Evolutionary conservation across 1,139 yeast species (phyloP), one percentile per base, ranked within the genome.

Genomic region (Suhomyces guaymorum): DNA sequence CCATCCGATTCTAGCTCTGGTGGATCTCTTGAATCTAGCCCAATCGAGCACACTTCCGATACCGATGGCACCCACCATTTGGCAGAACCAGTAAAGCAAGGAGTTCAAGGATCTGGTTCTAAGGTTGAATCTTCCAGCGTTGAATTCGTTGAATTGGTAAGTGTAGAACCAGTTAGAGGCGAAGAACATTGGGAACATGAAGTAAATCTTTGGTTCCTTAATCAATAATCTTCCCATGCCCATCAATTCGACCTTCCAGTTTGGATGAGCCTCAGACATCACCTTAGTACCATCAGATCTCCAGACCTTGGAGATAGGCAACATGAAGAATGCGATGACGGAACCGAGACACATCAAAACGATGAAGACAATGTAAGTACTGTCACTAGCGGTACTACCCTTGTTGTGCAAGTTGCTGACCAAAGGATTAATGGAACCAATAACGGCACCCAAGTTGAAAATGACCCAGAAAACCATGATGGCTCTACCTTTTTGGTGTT

Each of bases 81-180:
- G 83, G 40, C 77, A 61, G 35, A 73, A 54, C 83, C 83, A 79
- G 59, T 78, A 79, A 38, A 78, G 69, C 37, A 78, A 63, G 15
- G 78, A 73, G 60, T 78, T 78, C 49, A 78, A 66, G 3, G 84
- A 73, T 51, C 84, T 69, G 18, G 84, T 75, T 54, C 82, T 68
- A 38, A 78, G 58, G 51, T 72, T 76, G 59, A 79, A 79, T 41
- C 74, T 64, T 15, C 75, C 75, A 24, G 73, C 75, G 52, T 78
- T 78, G 53, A 73, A 67, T 42, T 74, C 75, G 51, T 77, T 77
- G 48, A 75, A 78, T 55, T 79, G 83, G 56, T 78, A 78, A 28
- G 83, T 75, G 63, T 76, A 76, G 60, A 78, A 79, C 80, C 80
- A 78, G 63, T 79, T 79, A 26, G 83, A 75, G 14, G 80, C 70